These are phyloP conservation scores for Neoarthrinium moseri DNA, from an alignment of 2,329 filamentous ascomycete species.

Conservation along the genomic window DNA sequence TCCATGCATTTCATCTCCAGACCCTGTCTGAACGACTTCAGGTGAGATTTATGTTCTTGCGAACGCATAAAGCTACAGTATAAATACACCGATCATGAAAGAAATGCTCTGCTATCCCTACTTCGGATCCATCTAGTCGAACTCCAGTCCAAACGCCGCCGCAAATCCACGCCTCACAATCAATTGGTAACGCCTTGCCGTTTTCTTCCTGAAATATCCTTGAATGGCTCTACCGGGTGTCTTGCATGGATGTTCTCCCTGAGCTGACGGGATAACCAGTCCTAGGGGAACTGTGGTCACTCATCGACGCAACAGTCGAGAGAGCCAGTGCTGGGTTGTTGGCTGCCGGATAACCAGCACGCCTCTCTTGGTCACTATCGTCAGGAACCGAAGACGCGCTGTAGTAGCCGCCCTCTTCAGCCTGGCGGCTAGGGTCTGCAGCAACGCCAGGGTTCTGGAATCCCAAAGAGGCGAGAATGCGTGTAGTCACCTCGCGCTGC, in stretches of 20 bases:
- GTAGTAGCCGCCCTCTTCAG: conserved; percentile 14
- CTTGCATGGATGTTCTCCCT: not conserved
- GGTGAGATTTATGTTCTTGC: no score
- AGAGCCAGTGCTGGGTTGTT: conserved; percentile 8
- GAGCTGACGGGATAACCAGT: not conserved
- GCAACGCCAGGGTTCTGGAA: conserved; percentile 6
- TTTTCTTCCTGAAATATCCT: no score
- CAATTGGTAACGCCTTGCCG: no score
- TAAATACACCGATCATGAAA: no score
- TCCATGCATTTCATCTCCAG: no score
- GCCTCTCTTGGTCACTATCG: conserved; percentile 7
- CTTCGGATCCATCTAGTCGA: no score
- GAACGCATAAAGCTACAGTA: no score
- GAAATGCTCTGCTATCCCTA: no score
- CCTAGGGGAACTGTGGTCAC: conserved; percentile 5
- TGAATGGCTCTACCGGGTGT: not conserved
- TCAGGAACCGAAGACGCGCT: conserved; percentile 4
- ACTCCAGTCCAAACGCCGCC: no score
- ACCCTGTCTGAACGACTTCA: no score
- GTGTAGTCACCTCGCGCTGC: conserved; percentile 15
- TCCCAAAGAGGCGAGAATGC: conserved; percentile 12
- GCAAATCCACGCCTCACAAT: no score
- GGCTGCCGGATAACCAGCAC: not conserved
- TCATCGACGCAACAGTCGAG: conserved; percentile 14
- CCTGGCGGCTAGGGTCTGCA: not conserved